Percentiles rank a stretch among this genome's conserved stretches.
phyloP scores from a whole-genome alignment of 2,329 filamentous ascomycete species.

The Penicillium glabrum region DNA sequence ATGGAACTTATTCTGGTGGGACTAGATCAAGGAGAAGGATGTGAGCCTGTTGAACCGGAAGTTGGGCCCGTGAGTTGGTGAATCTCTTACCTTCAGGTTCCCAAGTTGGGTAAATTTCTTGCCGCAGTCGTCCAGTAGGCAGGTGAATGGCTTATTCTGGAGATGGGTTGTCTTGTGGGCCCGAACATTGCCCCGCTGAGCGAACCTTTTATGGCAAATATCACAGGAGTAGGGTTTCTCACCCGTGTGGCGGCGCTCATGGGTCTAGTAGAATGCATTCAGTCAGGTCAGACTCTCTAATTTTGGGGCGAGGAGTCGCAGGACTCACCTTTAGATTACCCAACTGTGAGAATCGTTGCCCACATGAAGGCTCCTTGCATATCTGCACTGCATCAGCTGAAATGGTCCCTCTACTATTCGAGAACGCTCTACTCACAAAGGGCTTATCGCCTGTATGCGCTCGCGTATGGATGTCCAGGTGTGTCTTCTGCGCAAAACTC shows the following conservation, averaged over 20 bases:
- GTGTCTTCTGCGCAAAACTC: conserved; percentile 86
- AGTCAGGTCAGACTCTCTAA: not conserved
- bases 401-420: not conserved
- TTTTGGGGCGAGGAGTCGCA: not conserved
- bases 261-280: conserved; percentile 57
- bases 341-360: conserved; percentile 79
- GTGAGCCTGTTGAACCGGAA: conserved; percentile 2
- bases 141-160: conserved; percentile 74
- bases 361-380: conserved; percentile 72
- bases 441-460: conserved; percentile 89
- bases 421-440: conserved; percentile 62
- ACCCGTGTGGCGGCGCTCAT: conserved; percentile 82
- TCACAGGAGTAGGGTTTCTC: conserved; percentile 81
- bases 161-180: conserved; percentile 81
- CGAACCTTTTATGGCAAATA: conserved; percentile 77
- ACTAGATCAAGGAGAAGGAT: conserved; percentile 48
- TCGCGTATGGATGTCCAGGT: conserved; percentile 84
- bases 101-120: conserved; percentile 89
- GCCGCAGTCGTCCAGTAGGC: conserved; percentile 76
- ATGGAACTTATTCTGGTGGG: conserved; percentile 94
- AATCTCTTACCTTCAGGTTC: conserved; percentile 72
- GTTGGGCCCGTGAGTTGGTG: not conserved
- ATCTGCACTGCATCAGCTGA: conserved; percentile 40
- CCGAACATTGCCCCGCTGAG: conserved; percentile 80
- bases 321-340: conserved; percentile 78